Conservation (phyloP, 768 basidiomycete genomes). For the Hygrophorus russula region DNA sequence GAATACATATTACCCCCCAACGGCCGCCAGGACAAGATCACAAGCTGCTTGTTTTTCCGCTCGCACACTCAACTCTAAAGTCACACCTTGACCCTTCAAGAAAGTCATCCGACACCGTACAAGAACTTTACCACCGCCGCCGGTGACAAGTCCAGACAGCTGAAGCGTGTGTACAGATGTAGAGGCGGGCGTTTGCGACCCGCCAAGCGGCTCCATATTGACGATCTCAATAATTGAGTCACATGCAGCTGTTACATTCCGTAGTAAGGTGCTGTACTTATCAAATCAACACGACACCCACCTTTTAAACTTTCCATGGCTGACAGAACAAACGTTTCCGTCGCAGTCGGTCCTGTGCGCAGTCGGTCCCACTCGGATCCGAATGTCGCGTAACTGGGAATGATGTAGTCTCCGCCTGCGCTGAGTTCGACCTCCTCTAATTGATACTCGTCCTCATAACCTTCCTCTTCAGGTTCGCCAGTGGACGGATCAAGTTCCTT, state of each 20-base stretch:
- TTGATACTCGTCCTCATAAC: constrained; percentile 99
- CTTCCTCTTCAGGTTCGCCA: constrained; percentile 93
- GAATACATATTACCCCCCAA: constrained; percentile 42
- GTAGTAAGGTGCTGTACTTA: constrained; percentile 9
- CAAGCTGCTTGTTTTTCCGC: constrained; percentile 86
- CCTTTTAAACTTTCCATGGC: constrained; percentile 93
- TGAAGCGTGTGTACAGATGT: constrained; percentile 90
- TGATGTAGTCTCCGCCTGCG: constrained; percentile 87
- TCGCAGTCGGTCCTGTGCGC: constrained; percentile 62
- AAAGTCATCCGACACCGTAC: constrained; percentile 95
- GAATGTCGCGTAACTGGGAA: constrained; percentile 92
- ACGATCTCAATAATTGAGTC: constrained; percentile 93
- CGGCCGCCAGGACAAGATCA: constrained; percentile 81
- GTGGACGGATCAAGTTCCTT: constrained; percentile 96
- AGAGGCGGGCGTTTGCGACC: constrained; percentile 72
- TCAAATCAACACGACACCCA: constrained; percentile 24
- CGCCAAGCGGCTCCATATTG: constrained; percentile 94
- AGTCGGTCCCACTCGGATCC: constrained; percentile 92
- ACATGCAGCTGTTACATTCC: constrained; percentile 63
- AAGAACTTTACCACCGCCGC: constrained; percentile 94
- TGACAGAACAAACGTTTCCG: constrained; percentile 89
- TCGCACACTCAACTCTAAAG: constrained; percentile 81
- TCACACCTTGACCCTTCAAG: constrained; percentile 82
- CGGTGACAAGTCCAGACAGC: constrained; percentile 80
- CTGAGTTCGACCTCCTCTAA: constrained; percentile 92